Evolutionary conservation across 805 yeast genomes (phyloP).

Genomic region (Candida xiaguanensis): DNA sequence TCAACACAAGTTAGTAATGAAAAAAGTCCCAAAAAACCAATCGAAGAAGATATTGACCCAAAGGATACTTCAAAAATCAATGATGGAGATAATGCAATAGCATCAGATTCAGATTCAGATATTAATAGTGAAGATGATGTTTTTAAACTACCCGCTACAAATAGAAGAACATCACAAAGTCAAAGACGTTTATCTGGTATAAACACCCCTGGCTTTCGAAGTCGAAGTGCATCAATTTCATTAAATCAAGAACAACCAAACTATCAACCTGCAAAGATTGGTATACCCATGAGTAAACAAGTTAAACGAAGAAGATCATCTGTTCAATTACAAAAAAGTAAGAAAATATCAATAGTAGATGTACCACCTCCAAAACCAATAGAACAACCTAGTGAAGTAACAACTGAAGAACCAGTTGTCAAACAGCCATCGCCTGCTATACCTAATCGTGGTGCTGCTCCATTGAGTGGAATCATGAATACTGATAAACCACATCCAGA

Average conservation of each 20-base stretch:
- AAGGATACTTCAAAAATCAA: constrained; percentile 12
- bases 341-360: constrained; percentile 7
- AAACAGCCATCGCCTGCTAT: constrained; percentile 10
- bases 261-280: constrained; percentile 31
- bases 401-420: constrained; percentile 12
- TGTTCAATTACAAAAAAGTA: constrained; percentile 11
- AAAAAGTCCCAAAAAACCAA: background rate
- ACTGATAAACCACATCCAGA: constrained; percentile 4
- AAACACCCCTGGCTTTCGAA: constrained; percentile 19
- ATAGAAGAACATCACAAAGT: constrained; percentile 22
- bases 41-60: constrained; percentile 25
- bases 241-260: constrained; percentile 12
- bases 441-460: constrained; percentile 9
- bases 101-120: constrained; percentile 7
- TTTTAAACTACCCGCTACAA: constrained; percentile 25
- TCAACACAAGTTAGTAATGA: constrained; percentile 11
- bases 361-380: background rate
- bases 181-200: constrained; percentile 38
- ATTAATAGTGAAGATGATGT: constrained; percentile 23
- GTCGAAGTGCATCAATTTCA: constrained; percentile 29
- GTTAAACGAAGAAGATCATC: constrained; percentile 28
- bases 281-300: constrained; percentile 33
- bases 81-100: constrained; percentile 7
- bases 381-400: constrained; percentile 7
- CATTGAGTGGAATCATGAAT: constrained; percentile 6